Base-by-base conservation (phyloP, 768 basidiomycete genomes). In the Multifurca ochricompacta region DNA sequence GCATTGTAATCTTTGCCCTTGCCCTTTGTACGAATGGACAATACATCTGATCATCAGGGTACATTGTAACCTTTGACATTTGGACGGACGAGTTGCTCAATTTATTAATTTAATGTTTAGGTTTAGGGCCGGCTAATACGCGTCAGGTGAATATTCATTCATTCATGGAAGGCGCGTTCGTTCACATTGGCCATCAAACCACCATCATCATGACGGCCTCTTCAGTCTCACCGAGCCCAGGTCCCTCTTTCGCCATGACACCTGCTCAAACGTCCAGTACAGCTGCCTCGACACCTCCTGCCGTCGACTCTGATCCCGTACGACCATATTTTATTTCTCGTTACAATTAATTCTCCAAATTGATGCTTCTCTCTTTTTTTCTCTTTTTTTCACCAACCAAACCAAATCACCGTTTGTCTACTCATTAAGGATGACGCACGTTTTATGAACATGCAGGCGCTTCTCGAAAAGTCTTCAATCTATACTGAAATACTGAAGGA, bases 381-480 rank as follows among this genome's bases (percentile, higher is more conserved):
- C n/a, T n/a, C n/a, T n/a, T n/a, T n/a, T n/a, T n/a, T n/a, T n/a
- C n/a, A n/a, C n/a, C n/a, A n/a, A n/a, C n/a, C n/a, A n/a, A n/a
- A n/a, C 18, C 14, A 39, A 11, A 21, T 10, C 10, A 13, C 7
- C 31, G 10, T 13, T 23, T n/a, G 2, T 30, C 4, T 13, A 35
- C 41, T 18, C 8, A 6, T n/a, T 42, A 82, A 79, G 79, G 74
- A 75, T 46, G 71, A 71, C 13, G 70, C 71, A 31, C 77, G 81
- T 40, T 75, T 77, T 30, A 64, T 70, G 21, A 73, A 78, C 9
- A 79, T 90, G 18, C 74, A 81, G 50, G 80, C 74, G 47, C 77
- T 93, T 23, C 75, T 93, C 19, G 77, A 91, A 50, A 85, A 85
- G 62, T 90, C 88, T 0, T 77, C 79, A 1, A 74, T 83, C n/a